phyloP scores from a whole-genome alignment of 129 eudicot genomes.

The Flaveria brownii region DNA sequence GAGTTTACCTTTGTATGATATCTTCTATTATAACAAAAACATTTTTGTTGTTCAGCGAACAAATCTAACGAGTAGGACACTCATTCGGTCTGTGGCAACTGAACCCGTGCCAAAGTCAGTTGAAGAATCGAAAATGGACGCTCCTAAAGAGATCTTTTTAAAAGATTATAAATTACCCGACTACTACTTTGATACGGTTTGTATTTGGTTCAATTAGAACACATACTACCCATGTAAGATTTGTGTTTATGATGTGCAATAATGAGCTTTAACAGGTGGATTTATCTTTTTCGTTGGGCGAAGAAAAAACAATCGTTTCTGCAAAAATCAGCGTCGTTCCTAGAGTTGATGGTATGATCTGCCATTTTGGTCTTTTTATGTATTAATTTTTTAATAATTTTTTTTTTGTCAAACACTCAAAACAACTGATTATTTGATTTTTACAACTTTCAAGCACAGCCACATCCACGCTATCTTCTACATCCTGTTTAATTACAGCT shows the following conservation, averaged over 20 bases:
- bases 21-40: not conserved
- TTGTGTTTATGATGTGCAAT: not conserved
- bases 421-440: not conserved
- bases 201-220: conserved; percentile 19
- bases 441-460: not conserved
- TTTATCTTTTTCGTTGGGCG: conserved; percentile 74
- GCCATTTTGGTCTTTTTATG: not conserved
- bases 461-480: not conserved
- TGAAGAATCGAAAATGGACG: conserved; percentile 76
- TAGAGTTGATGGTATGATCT: conserved; percentile 63
- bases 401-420: not conserved
- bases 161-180: conserved; percentile 93
- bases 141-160: conserved; percentile 81
- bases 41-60: conserved; percentile 39
- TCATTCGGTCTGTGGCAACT: conserved; percentile 76
- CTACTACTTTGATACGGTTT: conserved; percentile 85
- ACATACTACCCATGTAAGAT: not conserved
- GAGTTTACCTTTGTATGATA: not conserved
- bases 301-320: conserved; percentile 73
- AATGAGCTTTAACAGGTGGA: conserved; percentile 60
- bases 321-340: conserved; percentile 70
- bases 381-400: not conserved
- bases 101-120: conserved; percentile 52
- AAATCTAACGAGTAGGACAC: conserved; percentile 41
- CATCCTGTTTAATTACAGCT: not conserved